Base-by-base conservation (phyloP, 1,284 basidiomycete species). In the Naganishia cerealis region DNA sequence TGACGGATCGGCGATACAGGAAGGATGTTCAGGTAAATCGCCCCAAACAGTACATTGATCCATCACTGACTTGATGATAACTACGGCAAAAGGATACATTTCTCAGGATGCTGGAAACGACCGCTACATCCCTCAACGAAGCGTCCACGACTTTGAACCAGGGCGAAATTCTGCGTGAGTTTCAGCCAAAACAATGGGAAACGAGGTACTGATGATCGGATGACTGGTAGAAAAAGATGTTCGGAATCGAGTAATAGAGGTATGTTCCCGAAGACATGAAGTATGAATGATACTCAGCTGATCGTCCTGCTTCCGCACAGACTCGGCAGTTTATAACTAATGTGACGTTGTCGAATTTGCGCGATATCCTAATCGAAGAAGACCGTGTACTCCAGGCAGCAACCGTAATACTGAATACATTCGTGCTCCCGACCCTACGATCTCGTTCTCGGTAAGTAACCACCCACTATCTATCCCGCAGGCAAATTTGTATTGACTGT, bases 1-100 rank as follows among this genome's bases (percentile, higher is more conserved):
- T 95, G 77, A 95, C 98, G 70, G 95, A 99, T 78, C 86, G 88
- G 21, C 85, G 91, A 24, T 82, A 94, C 66, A 86, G 90, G n/a
- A 90, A 92, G 74, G 95, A 99, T 70, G 82, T 98, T 18, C 93
- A 95, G 83, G 89, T 87, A 72, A 50, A 73, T 68, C 58, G 4
- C 12, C 18, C 16, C 63, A 21, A 59, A 15, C 26, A 53, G 7
- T n/a, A 13, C 7, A 9, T 10, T 5, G 33, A 38, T 21, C 55
- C 21, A 55, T 8, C 66, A 66, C 52, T 66, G 42, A 3, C 38
- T 50, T n/a, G 66, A 40, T 56, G n/a, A 26, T 29, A 18, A 10
- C 13, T 21, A 24, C 53, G 21, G 33, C 9, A 62, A 9, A 68
- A 90, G 85, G 95, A 99, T 69, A 88, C 86, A 0, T 94, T 90